phyloP scores from a whole-genome alignment of 1,284 basidiomycete genomes.

The Ganoderma lucidum region DNA sequence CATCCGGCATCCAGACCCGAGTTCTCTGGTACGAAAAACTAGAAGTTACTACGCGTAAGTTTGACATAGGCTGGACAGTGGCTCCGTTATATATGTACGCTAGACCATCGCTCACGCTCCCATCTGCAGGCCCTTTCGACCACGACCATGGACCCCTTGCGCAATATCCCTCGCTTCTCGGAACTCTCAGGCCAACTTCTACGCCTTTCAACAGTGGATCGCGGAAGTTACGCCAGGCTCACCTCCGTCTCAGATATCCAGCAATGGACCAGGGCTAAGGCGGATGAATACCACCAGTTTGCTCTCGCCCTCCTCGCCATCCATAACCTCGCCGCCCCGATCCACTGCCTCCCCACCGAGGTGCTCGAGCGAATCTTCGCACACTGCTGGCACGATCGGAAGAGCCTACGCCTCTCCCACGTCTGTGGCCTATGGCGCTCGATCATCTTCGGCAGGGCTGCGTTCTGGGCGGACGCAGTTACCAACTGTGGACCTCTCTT shows the following conservation, averaged over 20 bases:
- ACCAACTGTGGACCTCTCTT: background rate
- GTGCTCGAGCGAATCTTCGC: background rate
- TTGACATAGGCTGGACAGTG: too few relatives aligned
- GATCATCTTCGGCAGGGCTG: background rate
- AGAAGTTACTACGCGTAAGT: too few relatives aligned
- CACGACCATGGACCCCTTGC: background rate
- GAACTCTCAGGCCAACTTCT: background rate
- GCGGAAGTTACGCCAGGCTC: background rate
- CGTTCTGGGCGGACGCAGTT: conserved; percentile 1
- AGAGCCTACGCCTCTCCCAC: background rate
- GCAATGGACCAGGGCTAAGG: background rate
- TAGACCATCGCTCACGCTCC: too few relatives aligned
- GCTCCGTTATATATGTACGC: too few relatives aligned
- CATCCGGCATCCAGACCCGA: too few relatives aligned
- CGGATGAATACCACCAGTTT: conserved; percentile 5
- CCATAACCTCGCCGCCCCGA: background rate
- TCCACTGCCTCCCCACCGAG: conserved; percentile 7
- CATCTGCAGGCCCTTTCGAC: background rate
- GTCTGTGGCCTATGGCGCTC: conserved; percentile 4
- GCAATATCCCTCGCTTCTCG: background rate
- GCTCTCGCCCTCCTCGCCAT: conserved; percentile 1
- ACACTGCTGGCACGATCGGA: background rate
- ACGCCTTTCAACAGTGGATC: background rate
- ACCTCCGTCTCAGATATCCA: background rate
- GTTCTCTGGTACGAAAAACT: too few relatives aligned